A percentile compares a stretch with the other conserved stretches of the same genome.
These are phyloP conservation scores for Trichocomaceae sp. DNA, from an alignment of 2,329 filamentous ascomycete species.

Conservation along the genomic window DNA sequence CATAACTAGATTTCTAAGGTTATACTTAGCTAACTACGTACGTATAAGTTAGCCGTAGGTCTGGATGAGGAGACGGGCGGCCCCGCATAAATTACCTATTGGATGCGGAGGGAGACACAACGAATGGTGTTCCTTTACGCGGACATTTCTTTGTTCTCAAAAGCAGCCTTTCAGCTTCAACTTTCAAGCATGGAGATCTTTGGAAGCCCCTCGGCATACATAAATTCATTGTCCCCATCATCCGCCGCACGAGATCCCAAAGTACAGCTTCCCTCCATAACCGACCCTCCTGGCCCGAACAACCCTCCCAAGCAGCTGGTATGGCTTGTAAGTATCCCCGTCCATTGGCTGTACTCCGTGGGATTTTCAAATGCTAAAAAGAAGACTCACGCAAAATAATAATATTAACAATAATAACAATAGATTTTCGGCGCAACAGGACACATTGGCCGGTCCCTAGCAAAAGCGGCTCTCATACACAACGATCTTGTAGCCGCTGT, in stretches of 20 bases:
- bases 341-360: conserved; percentile 4
- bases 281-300: conserved; percentile 69
- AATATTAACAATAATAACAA: too few species aligned
- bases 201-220: conserved; percentile 7
- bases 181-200: conserved; percentile 8
- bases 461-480: conserved; percentile 71
- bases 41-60: too few species aligned
- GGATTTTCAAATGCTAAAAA: neutral
- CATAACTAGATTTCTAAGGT: too few species aligned
- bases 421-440: conserved; percentile 94
- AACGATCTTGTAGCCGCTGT: conserved; percentile 82
- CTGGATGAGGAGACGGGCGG: neutral
- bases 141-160: neutral
- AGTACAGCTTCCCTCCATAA: conserved; percentile 69
- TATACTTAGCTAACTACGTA: too few species aligned
- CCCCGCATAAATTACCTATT: neutral
- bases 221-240: conserved; percentile 13
- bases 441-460: conserved; percentile 87
- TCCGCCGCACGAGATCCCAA: conserved; percentile 32
- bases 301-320: conserved; percentile 68
- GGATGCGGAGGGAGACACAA: neutral
- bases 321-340: conserved; percentile 67
- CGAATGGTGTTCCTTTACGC: neutral
- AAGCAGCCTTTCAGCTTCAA: too few species aligned
- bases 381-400: neutral